Evolutionary conservation across 192 early-diverging fungal genomes (phyloP).

Genomic region (Coemansia sp.): DNA sequence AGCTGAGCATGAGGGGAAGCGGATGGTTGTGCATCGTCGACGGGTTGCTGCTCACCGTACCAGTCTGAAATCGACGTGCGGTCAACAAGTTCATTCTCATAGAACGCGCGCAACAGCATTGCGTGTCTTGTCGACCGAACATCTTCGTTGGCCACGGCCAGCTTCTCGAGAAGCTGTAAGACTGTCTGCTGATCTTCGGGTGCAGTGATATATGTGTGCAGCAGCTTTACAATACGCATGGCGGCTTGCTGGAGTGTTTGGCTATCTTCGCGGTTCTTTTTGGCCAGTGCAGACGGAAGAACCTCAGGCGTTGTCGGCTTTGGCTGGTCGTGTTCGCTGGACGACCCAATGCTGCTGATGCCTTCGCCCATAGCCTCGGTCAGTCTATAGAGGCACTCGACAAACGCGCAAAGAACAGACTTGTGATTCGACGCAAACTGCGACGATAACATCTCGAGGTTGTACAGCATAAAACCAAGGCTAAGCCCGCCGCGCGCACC

Average conservation of each 20-base stretch:
- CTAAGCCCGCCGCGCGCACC: constrained; percentile 44
- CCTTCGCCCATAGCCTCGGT: constrained; percentile 15
- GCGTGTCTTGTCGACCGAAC: constrained; percentile 23
- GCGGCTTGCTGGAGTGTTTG: constrained; percentile 23
- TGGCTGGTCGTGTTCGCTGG: neutral
- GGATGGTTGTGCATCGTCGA: neutral
- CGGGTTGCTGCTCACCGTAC: constrained; percentile 19
- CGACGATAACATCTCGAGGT: constrained; percentile 30
- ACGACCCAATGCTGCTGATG: neutral
- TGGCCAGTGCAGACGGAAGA: constrained; percentile 41
- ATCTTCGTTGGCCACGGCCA: constrained; percentile 36
- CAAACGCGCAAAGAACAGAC: constrained; percentile 45
- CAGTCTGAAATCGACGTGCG: constrained; percentile 27
- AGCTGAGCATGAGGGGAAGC: constrained; percentile 21
- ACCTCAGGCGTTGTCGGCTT: neutral
- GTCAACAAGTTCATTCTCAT: constrained; percentile 47
- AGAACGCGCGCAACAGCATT: constrained; percentile 35
- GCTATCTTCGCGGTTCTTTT: constrained; percentile 20
- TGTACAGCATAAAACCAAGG: constrained; percentile 51
- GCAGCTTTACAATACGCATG: constrained; percentile 31
- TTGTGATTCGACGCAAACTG: constrained; percentile 38
- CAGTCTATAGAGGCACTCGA: constrained; percentile 42
- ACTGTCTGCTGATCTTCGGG: constrained; percentile 41
- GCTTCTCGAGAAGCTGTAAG: constrained; percentile 42
- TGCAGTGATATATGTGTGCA: constrained; percentile 37